A percentile compares a stretch with the other conserved stretches of the same genome.
These are phyloP conservation scores for Helotiales sp. DNA, from an alignment of 2,329 filamentous ascomycete genomes.

Conservation along the genomic window DNA sequence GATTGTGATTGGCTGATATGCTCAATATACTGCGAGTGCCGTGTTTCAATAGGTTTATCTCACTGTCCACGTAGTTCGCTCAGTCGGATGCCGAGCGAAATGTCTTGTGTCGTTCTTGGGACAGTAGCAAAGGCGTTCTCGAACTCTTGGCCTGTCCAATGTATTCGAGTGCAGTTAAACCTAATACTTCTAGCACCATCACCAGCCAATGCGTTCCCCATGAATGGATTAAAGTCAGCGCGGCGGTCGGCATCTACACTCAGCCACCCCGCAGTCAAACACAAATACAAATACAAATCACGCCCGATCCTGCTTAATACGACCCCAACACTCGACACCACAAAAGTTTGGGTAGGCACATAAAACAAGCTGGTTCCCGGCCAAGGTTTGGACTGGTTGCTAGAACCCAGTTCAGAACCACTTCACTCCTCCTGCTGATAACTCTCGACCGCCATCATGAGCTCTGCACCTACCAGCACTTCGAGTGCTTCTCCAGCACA, in stretches of 20 bases:
- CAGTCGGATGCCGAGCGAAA: constrained; percentile 7
- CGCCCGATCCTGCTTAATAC: background rate
- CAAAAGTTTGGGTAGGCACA: background rate
- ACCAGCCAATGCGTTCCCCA: too few species aligned
- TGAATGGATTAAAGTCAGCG: background rate
- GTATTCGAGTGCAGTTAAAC: background rate
- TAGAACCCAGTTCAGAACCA: background rate
- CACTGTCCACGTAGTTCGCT: background rate
- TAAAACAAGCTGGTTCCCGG: background rate
- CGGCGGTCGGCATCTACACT: constrained; percentile 1
- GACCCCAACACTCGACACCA: background rate
- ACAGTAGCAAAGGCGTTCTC: background rate
- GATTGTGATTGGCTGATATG: background rate
- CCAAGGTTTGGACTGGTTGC: background rate
- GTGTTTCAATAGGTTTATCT: background rate
- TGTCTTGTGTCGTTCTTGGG: background rate
- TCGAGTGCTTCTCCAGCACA: background rate
- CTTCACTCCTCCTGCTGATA: background rate
- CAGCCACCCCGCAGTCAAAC: constrained; percentile 4
- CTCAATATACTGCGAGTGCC: background rate
- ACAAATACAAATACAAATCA: constrained; percentile 14
- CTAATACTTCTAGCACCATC: background rate
- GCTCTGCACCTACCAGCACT: background rate
- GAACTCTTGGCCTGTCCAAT: background rate
- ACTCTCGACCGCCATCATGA: background rate